Evolutionary conservation across 2,329 filamentous ascomycete genomes (phyloP).

Genomic region (Cercospora nicotianae): DNA sequence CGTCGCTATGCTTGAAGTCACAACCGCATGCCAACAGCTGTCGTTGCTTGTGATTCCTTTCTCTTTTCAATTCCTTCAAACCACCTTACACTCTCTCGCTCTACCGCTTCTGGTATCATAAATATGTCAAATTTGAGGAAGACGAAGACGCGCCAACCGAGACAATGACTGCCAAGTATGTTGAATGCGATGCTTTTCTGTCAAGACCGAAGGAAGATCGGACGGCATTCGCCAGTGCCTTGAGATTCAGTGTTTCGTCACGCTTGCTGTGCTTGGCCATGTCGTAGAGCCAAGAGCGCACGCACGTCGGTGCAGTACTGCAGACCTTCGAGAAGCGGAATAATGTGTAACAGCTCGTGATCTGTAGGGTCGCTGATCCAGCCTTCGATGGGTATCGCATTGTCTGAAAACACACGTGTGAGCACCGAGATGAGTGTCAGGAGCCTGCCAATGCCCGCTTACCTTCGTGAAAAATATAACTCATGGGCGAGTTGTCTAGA

Average conservation of each 20-base stretch:
- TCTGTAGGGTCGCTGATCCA: constrained; percentile 99
- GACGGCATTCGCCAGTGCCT: background rate
- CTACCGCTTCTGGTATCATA: background rate
- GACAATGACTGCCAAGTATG: background rate
- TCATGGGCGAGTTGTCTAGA: constrained; percentile 95
- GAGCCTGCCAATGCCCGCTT: constrained; percentile 37
- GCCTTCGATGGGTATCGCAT: constrained; percentile 97
- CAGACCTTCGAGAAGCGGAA: constrained; percentile 87
- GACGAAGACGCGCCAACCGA: background rate
- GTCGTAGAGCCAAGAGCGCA: constrained; percentile 81
- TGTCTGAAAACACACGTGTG: constrained; percentile 61
- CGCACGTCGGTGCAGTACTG: constrained; percentile 97
- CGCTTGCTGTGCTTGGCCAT: constrained; percentile 64
- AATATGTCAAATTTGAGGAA: background rate
- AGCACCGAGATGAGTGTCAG: constrained; percentile 7
- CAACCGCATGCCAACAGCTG: background rate
- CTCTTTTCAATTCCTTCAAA: background rate
- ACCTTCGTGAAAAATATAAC: constrained; percentile 99
- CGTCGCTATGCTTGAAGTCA: background rate
- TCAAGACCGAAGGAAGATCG: background rate
- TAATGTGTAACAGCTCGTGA: constrained; percentile 87
- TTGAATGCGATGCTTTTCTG: background rate
- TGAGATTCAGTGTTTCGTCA: constrained; percentile 10
- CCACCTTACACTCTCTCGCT: background rate
- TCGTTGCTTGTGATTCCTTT: background rate